These are phyloP conservation scores for Aspergillus awamori DNA, from an alignment of 2,329 filamentous ascomycete species.

Conservation along the genomic window DNA sequence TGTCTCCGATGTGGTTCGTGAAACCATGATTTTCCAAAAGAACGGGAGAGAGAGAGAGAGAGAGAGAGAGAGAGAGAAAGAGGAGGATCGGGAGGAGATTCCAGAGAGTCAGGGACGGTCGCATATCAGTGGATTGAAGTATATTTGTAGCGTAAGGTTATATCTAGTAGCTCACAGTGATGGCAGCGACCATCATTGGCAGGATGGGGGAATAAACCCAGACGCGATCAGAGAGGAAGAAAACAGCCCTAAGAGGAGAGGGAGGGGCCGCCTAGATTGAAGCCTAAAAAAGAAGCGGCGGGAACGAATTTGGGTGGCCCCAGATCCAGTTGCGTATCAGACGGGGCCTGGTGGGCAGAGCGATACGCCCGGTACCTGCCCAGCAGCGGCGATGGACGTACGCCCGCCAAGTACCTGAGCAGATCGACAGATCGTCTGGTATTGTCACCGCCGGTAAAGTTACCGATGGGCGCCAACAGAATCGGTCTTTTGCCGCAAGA, in stretches of 20 bases:
- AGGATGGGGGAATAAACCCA: background rate
- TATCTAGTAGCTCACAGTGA: background rate
- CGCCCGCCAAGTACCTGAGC: conserved; percentile 16
- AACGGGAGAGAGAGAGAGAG: background rate
- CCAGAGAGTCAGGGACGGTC: background rate
- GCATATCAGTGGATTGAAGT: background rate
- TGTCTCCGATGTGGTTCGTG: conserved; percentile 5
- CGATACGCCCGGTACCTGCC: conserved; percentile 15
- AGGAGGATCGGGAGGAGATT: background rate
- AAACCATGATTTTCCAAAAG: conserved; percentile 1
- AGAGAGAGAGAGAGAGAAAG: background rate
- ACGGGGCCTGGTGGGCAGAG: conserved; percentile 4
- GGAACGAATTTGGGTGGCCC: conserved; percentile 22
- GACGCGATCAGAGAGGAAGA: background rate
- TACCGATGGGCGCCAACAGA: conserved; percentile 1
- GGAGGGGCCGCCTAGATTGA: conserved; percentile 22
- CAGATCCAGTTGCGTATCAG: conserved; percentile 13
- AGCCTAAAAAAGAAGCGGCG: conserved; percentile 32
- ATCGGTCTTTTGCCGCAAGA: conserved; percentile 16
- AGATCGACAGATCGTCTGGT: conserved; percentile 26
- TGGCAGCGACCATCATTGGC: background rate
- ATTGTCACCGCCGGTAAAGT: conserved; percentile 18
- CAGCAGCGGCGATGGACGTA: conserved; percentile 13
- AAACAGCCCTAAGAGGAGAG: background rate
- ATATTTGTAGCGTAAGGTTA: background rate